Evolutionary conservation across 352 stramenopile genomes (phyloP).

Genomic region (Globisporangium sylvaticum): DNA sequence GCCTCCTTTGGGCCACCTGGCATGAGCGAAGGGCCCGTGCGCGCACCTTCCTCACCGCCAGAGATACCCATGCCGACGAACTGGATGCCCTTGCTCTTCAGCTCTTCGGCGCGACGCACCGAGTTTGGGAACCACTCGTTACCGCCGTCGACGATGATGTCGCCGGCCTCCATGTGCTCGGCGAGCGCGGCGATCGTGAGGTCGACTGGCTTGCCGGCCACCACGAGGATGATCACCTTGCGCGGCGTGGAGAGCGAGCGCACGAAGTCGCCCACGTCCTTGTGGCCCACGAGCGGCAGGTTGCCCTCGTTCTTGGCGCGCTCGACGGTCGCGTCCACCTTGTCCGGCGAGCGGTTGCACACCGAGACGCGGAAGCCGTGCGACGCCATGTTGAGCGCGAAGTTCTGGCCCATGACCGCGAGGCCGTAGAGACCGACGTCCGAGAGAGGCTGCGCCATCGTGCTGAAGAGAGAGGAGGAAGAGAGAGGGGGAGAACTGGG

Average conservation of each 20-base stretch:
- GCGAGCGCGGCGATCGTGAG: slow-evolving; percentile 85
- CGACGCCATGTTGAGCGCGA: slow-evolving; percentile 98
- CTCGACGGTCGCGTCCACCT: slow-evolving; percentile 95
- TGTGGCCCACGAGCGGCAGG: slow-evolving; percentile 91
- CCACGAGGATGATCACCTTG: slow-evolving; percentile 98
- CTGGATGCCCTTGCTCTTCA: slow-evolving; percentile 94
- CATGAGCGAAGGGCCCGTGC: slow-evolving; percentile 98
- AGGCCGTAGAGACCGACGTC: slow-evolving; percentile 90
- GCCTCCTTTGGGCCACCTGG: slow-evolving; percentile 94
- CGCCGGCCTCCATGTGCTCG: slow-evolving; percentile 89
- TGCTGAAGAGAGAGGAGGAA: slow-evolving; percentile 2
- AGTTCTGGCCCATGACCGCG: slow-evolving; percentile 98
- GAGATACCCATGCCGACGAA: slow-evolving; percentile 99
- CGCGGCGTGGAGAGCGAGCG: slow-evolving; percentile 91
- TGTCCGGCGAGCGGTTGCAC: slow-evolving; percentile 95
- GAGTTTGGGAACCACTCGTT: slow-evolving; percentile 99
- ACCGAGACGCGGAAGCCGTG: slow-evolving; percentile 97
- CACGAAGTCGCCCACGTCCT: slow-evolving; percentile 92
- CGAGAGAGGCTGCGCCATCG: slow-evolving; percentile 52
- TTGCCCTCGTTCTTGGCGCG: slow-evolving; percentile 95
- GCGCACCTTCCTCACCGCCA: slow-evolving; percentile 96
- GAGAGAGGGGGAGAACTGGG: slow-evolving; percentile 12
- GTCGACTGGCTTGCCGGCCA: slow-evolving; percentile 96
- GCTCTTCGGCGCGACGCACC: slow-evolving; percentile 90
- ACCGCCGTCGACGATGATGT: slow-evolving; percentile 98